Evolutionary conservation across 2,329 filamentous ascomycete species (phyloP).

Genomic region (Colletotrichum lini): DNA sequence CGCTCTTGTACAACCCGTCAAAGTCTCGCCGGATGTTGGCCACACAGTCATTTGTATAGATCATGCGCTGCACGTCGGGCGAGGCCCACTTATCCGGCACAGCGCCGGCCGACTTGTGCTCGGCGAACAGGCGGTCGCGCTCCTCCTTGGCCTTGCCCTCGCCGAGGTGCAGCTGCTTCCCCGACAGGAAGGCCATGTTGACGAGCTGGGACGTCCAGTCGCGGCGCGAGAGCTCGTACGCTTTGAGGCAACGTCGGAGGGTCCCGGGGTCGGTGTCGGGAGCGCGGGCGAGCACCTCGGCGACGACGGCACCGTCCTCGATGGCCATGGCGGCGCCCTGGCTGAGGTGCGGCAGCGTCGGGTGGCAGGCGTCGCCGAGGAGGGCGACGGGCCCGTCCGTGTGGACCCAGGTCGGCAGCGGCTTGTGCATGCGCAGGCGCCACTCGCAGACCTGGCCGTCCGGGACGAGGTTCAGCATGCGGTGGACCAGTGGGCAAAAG

Average conservation of each 20-base stretch:
- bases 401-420: conserved; percentile 71
- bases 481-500: conserved; percentile 72
- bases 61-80: conserved; percentile 76
- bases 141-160: conserved; percentile 72
- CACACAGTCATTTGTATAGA: conserved; percentile 75
- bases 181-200: conserved; percentile 66
- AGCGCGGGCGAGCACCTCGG: conserved; percentile 63
- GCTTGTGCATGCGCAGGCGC: conserved; percentile 72
- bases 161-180: conserved; percentile 70
- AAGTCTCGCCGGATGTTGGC: conserved; percentile 68
- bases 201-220: conserved; percentile 68
- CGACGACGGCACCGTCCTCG: conserved; percentile 75
- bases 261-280: conserved; percentile 53
- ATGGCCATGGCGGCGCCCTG: conserved; percentile 79
- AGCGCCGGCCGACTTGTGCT: conserved; percentile 63
- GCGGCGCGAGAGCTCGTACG: conserved; percentile 71
- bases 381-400: conserved; percentile 65
- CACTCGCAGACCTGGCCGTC: conserved; percentile 77
- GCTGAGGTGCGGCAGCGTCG: conserved; percentile 76
- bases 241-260: conserved; percentile 65
- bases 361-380: conserved; percentile 76
- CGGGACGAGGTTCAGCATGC: conserved; percentile 72
- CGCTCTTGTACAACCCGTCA: conserved; percentile 59
- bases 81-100: conserved; percentile 80
- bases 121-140: conserved; percentile 69